A percentile compares a stretch with the other conserved stretches of the same genome.
Conservation (phyloP, 176 grass and related monocot genomes). For the Zizania latifolia region DNA sequence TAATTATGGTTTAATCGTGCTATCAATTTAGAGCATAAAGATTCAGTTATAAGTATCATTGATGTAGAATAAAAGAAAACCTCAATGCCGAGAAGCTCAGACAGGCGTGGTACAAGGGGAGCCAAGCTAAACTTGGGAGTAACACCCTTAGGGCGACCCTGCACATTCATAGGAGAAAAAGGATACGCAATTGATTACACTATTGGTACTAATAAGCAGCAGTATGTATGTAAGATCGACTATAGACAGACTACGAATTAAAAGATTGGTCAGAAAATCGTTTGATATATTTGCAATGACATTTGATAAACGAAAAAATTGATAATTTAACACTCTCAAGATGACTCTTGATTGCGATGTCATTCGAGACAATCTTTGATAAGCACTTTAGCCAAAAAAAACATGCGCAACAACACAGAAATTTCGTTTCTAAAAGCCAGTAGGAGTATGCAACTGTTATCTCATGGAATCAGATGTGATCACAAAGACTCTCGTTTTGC, state of each 20-base stretch:
- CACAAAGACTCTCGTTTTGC: background rate
- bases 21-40: background rate
- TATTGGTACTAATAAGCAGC: background rate
- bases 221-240: background rate
- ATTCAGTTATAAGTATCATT: background rate
- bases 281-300: background rate
- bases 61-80: constrained; percentile 3
- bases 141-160: constrained; percentile 66
- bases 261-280: background rate
- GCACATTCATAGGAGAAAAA: constrained; percentile 20
- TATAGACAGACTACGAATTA: background rate
- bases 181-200: background rate
- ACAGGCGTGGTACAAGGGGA: constrained; percentile 49
- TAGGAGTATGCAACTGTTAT: background rate
- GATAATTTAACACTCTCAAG: no score
- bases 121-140: constrained; percentile 41
- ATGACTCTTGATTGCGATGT: no score
- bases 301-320: background rate
- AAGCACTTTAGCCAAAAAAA: background rate
- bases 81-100: constrained; percentile 45
- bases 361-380: no score
- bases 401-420: background rate
- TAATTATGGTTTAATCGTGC: background rate
- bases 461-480: background rate
- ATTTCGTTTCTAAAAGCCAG: background rate